These are phyloP conservation scores for Mycena rosella DNA, from an alignment of 768 basidiomycete species.

Conservation along the genomic window DNA sequence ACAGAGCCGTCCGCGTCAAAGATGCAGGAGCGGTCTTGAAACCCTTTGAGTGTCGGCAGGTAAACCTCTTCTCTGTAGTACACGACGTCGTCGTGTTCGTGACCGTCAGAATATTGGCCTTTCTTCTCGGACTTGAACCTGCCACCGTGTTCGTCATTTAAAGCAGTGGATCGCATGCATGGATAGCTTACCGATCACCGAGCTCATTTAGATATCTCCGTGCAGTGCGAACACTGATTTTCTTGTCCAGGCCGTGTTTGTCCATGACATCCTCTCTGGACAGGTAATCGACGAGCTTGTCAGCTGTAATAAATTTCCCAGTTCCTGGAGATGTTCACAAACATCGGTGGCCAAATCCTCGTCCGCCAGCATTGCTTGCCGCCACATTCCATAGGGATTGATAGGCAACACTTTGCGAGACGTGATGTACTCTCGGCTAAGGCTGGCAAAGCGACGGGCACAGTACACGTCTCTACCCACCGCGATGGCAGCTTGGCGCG, in stretches of 20 bases:
- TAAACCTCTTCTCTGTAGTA: conserved; percentile 41
- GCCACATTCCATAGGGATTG: too few relatives aligned
- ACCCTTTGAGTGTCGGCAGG: conserved; percentile 37
- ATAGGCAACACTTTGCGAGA: too few relatives aligned
- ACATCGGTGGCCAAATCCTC: too few relatives aligned
- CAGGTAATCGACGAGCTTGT: too few relatives aligned
- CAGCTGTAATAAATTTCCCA: too few relatives aligned
- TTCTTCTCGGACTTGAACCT: conserved; percentile 32
- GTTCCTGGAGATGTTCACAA: too few relatives aligned
- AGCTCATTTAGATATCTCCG: conserved; percentile 43
- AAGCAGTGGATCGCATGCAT: not conserved
- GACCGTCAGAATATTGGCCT: conserved; percentile 46
- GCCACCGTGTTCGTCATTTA: not conserved
- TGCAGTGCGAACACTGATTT: conserved; percentile 42
- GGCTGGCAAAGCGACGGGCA: too few relatives aligned
- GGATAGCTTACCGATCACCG: conserved; percentile 38
- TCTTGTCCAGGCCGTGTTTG: conserved; percentile 36
- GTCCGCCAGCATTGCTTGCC: too few relatives aligned
- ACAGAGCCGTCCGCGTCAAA: conserved; percentile 28
- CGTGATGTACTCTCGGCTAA: too few relatives aligned
- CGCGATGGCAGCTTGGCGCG: too few relatives aligned
- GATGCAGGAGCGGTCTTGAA: conserved; percentile 23
- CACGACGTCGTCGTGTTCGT: conserved; percentile 47
- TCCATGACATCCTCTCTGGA: too few relatives aligned
- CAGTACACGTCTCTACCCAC: too few relatives aligned